Evolutionary conservation across 805 yeast species (phyloP).

Genomic region (Candida maltosa): DNA sequence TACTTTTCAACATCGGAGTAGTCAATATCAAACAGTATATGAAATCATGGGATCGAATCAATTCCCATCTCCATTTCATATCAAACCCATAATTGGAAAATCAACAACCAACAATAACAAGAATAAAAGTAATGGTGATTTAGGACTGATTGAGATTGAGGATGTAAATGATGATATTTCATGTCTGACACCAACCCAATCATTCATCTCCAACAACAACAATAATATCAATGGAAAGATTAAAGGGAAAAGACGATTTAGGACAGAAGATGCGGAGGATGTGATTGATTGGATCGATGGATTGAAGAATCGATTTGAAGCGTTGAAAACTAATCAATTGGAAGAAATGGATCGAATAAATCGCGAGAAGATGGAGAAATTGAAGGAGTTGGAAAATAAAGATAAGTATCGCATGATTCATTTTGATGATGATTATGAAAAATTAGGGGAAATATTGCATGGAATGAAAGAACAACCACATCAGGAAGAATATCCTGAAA

Average conservation of each 20-base stretch:
- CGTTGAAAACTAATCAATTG: slow-evolving; percentile 15
- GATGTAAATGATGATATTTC: too few species aligned
- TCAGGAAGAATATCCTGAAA: slow-evolving; percentile 2
- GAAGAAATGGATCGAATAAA: slow-evolving; percentile 13
- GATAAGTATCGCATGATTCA: slow-evolving; percentile 18
- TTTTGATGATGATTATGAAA: slow-evolving; percentile 14
- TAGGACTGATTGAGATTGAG: too few species aligned
- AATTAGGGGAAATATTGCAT: slow-evolving; percentile 11
- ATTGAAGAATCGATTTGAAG: slow-evolving; percentile 18
- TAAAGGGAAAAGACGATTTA: neutral
- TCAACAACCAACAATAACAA: neutral
- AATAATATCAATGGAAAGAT: neutral
- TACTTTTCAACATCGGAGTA: too few species aligned
- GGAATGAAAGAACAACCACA: slow-evolving; percentile 4
- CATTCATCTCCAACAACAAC: neutral
- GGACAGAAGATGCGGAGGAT: slow-evolving; percentile 12
- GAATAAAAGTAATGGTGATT: neutral
- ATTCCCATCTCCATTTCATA: slow-evolving; percentile 20
- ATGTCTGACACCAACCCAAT: neutral
- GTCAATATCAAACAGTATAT: too few species aligned
- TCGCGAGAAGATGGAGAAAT: slow-evolving; percentile 12
- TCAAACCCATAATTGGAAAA: too few species aligned
- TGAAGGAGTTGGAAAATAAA: slow-evolving; percentile 17
- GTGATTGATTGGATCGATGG: slow-evolving; percentile 29
- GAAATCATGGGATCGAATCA: slow-evolving; percentile 7